Conservation (phyloP, 371 early-diverging fungal species). For the Thermomucor indicae-seudaticae region DNA sequence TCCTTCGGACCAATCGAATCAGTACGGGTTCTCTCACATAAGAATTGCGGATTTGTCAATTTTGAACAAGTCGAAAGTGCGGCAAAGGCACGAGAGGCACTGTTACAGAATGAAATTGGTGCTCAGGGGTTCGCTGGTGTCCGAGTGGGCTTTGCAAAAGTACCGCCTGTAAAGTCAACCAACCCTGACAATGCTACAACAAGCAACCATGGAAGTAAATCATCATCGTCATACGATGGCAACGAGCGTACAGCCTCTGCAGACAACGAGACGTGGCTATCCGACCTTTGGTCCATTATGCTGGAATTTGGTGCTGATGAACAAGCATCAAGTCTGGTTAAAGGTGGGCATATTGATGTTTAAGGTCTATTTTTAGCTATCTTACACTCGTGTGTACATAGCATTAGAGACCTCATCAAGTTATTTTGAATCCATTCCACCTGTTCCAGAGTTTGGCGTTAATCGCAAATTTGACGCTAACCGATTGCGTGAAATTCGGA, state of each 20-base stretch:
- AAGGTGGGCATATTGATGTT: conserved; percentile 14
- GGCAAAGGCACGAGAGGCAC: conserved; percentile 77
- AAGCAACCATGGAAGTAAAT: conserved; percentile 3
- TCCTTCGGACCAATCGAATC: conserved; percentile 91
- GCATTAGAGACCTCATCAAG: conserved; percentile 18
- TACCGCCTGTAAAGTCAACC: conserved; percentile 46
- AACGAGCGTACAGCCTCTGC: conserved; percentile 12
- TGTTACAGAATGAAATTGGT: conserved; percentile 83
- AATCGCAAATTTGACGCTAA: conserved; percentile 74
- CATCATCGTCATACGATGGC: conserved; percentile 3
- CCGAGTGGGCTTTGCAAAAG: conserved; percentile 91
- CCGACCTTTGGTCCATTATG: conserved; percentile 27
- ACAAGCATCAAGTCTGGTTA: conserved; percentile 5
- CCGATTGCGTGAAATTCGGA: conserved; percentile 83
- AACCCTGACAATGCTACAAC: not conserved
- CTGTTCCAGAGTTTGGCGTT: conserved; percentile 65
- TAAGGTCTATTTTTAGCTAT: no score
- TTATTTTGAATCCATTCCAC: conserved; percentile 66
- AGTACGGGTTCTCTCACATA: conserved; percentile 90
- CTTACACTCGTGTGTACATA: conserved; percentile 2
- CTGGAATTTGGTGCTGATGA: conserved; percentile 19
- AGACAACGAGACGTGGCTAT: conserved; percentile 24
- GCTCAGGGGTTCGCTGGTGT: conserved; percentile 72
- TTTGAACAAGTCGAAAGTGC: conserved; percentile 88
- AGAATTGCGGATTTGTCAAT: conserved; percentile 97